Conservation (phyloP, 345 rosid genomes). For the Ceriops tagal region DNA sequence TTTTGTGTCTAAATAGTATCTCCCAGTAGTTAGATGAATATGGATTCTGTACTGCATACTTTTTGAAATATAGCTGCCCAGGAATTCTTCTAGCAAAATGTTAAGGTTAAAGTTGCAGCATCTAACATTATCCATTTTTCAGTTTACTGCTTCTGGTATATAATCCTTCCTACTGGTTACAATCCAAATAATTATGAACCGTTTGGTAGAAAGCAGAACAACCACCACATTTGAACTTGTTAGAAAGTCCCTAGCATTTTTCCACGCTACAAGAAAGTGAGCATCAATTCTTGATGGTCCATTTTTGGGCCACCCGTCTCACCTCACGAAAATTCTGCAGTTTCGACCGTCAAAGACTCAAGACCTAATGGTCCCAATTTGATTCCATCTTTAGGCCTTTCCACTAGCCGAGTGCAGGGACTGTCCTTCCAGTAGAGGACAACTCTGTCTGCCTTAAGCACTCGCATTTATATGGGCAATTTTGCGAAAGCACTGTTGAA, state of each 20-base stretch:
- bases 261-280: background rate
- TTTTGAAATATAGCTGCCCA: no score
- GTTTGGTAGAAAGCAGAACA: background rate
- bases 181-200: background rate
- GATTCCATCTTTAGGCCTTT: background rate
- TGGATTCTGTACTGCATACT: no score
- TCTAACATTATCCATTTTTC: no score
- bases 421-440: background rate
- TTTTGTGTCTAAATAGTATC: no score
- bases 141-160: no score
- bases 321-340: background rate
- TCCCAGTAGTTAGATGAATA: no score
- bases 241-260: background rate
- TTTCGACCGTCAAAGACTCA: background rate
- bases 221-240: background rate
- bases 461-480: background rate
- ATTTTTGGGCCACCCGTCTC: background rate
- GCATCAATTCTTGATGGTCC: slow-evolving; percentile 6
- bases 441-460: background rate
- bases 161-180: no score
- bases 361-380: slow-evolving; percentile 1
- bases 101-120: no score
- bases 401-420: background rate
- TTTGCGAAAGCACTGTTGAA: no score
- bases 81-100: no score